These are phyloP conservation scores for Debaryomyces nepalensis DNA, from an alignment of 1,139 yeast species.

Conservation along the genomic window DNA sequence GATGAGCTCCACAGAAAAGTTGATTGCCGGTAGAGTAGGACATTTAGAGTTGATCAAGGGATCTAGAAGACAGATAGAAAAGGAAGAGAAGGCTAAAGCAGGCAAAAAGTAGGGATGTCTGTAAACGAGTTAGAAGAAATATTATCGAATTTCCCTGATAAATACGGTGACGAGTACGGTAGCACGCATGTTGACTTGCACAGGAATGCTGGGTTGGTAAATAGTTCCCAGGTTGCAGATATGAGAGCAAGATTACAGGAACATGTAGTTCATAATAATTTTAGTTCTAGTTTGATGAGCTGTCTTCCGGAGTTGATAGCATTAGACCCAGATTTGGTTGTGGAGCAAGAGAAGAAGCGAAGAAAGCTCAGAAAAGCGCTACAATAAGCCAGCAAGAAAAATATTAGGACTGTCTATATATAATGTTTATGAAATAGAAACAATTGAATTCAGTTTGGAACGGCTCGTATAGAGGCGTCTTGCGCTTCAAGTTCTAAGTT, in stretches of 20 bases:
- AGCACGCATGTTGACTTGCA: slow-evolving; percentile 5
- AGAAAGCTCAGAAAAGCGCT: slow-evolving; percentile 22
- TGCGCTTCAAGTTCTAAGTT: slow-evolving; percentile 67
- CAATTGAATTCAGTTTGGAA: slow-evolving; percentile 43
- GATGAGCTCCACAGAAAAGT: slow-evolving; percentile 76
- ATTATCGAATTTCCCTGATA: slow-evolving; percentile 10
- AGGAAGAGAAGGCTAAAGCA: slow-evolving; percentile 43
- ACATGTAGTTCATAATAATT: slow-evolving; percentile 1
- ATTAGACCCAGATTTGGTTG: slow-evolving; percentile 36
- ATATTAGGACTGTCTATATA: slow-evolving; percentile 11
- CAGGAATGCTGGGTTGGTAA: slow-evolving; percentile 1
- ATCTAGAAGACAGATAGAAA: slow-evolving; percentile 82
- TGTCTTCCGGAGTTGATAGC: slow-evolving; percentile 34
- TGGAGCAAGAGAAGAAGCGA: slow-evolving; percentile 25
- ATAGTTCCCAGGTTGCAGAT: neutral
- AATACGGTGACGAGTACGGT: slow-evolving; percentile 4
- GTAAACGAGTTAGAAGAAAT: neutral
- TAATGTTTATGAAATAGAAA: slow-evolving; percentile 1
- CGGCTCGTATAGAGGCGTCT: slow-evolving; percentile 51
- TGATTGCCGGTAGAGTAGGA: slow-evolving; percentile 90
- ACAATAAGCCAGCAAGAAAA: slow-evolving; percentile 10
- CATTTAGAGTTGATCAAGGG: slow-evolving; percentile 92
- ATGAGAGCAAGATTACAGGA: slow-evolving; percentile 2
- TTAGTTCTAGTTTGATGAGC: neutral
- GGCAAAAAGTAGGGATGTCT: slow-evolving; percentile 17